These are phyloP conservation scores for Eucalyptus sp. DNA, from an alignment of 345 rosid genomes.

Conservation along the genomic window DNA sequence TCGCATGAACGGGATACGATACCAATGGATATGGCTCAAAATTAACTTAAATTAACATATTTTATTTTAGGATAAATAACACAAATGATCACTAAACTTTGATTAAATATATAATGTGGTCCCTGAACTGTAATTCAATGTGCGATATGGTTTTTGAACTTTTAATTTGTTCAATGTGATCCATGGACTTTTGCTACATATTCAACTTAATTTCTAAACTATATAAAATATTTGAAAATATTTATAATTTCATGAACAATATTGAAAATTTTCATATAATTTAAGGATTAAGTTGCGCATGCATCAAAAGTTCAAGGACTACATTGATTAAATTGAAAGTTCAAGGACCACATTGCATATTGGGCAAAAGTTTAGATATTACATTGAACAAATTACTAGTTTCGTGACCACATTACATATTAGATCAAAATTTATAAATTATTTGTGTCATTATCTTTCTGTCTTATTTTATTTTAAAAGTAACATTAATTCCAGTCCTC, in stretches of 20 bases:
- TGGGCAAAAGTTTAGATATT: rapidly evolving
- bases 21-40: no score
- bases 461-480: no score
- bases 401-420: rapidly evolving
- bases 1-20: rapidly evolving
- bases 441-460: rapidly evolving
- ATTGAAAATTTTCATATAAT: no score
- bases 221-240: no score
- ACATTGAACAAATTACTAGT: no score
- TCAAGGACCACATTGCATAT: rapidly evolving
- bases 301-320: rapidly evolving
- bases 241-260: no score
- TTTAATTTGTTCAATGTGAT: no score
- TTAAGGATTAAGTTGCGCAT: no score
- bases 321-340: no score
- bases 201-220: rapidly evolving
- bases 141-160: rapidly evolving
- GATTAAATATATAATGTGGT: rapidly evolving
- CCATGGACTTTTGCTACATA: rapidly evolving
- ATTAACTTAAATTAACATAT: no score
- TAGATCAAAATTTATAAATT: rapidly evolving
- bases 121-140: rapidly evolving
- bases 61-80: no score
- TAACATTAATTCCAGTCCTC: no score
- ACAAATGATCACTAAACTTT: rapidly evolving